phyloP scores from a whole-genome alignment of 208 protist species.

The Tritrichomonas foetus region DNA sequence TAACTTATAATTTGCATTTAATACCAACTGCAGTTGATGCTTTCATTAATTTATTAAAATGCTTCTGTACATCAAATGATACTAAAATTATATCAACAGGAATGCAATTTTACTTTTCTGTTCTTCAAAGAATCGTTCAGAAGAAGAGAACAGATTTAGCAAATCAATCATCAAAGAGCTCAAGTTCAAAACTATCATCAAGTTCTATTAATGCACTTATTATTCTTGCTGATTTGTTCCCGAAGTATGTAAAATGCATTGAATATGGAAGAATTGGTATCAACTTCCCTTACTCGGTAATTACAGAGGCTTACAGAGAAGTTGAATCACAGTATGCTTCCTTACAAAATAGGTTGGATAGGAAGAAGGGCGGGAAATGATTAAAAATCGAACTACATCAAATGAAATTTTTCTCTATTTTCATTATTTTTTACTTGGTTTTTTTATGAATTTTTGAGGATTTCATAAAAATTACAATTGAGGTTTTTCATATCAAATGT shows the following conservation, averaged over 20 bases:
- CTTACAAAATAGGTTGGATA: too few relatives aligned
- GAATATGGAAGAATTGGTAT: not conserved
- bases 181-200: not conserved
- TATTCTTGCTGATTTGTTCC: not conserved
- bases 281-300: not conserved
- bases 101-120: not conserved
- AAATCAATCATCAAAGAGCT: too few relatives aligned
- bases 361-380: too few relatives aligned
- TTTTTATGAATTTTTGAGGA: too few relatives aligned
- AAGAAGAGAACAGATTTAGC: too few relatives aligned
- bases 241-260: not conserved
- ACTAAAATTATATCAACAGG: not conserved
- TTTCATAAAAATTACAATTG: too few relatives aligned
- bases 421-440: too few relatives aligned
- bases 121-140: too few relatives aligned
- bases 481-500: too few relatives aligned
- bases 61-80: not conserved
- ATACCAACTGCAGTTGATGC: not conserved
- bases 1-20: not conserved
- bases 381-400: too few relatives aligned
- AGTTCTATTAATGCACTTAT: not conserved
- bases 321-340: too few relatives aligned
- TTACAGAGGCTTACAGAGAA: not conserved
- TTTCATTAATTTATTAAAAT: not conserved
- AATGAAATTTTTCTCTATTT: too few relatives aligned